Evolutionary conservation across 2,329 filamentous ascomycete genomes (phyloP).

Genomic region (Trichoderma sp.): DNA sequence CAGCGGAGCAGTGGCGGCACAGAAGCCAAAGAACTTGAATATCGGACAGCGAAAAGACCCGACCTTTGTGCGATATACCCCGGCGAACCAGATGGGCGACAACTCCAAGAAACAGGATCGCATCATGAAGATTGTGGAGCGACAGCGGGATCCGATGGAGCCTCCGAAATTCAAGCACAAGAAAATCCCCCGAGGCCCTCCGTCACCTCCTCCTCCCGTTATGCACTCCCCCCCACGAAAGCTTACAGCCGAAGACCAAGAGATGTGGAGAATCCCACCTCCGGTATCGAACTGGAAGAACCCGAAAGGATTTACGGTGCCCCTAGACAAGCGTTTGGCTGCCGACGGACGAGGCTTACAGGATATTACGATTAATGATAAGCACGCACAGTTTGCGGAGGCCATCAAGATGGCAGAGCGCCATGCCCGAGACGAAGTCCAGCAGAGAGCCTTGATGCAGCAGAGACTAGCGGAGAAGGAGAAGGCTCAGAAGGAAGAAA

Average conservation of each 20-base stretch:
- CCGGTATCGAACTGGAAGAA: slow-evolving; percentile 99
- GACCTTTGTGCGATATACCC: slow-evolving; percentile 93
- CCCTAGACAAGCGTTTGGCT: slow-evolving; percentile 89
- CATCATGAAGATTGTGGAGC: slow-evolving; percentile 97
- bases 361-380: slow-evolving; percentile 96
- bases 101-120: slow-evolving; percentile 83
- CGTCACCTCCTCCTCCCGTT: slow-evolving; percentile 86
- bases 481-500: slow-evolving; percentile 89
- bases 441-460: slow-evolving; percentile 90
- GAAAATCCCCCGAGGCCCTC: slow-evolving; percentile 90
- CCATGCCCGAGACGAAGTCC: slow-evolving; percentile 92
- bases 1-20: slow-evolving; percentile 79
- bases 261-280: slow-evolving; percentile 85
- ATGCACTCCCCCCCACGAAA: slow-evolving; percentile 95
- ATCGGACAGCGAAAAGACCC: slow-evolving; percentile 76
- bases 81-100: slow-evolving; percentile 93
- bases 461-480: slow-evolving; percentile 95
- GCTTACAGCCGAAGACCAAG: slow-evolving; percentile 93
- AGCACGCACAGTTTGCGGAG: slow-evolving; percentile 94
- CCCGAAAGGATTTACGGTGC: slow-evolving; percentile 94
- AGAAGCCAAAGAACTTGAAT: slow-evolving; percentile 94
- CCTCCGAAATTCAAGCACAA: slow-evolving; percentile 99
- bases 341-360: slow-evolving; percentile 89
- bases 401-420: slow-evolving; percentile 91
- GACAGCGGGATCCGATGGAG: slow-evolving; percentile 91